A percentile compares a stretch with the other conserved stretches of the same genome.
Conservation (phyloP, 345 rosid species). For the Hypericum perforatum region DNA sequence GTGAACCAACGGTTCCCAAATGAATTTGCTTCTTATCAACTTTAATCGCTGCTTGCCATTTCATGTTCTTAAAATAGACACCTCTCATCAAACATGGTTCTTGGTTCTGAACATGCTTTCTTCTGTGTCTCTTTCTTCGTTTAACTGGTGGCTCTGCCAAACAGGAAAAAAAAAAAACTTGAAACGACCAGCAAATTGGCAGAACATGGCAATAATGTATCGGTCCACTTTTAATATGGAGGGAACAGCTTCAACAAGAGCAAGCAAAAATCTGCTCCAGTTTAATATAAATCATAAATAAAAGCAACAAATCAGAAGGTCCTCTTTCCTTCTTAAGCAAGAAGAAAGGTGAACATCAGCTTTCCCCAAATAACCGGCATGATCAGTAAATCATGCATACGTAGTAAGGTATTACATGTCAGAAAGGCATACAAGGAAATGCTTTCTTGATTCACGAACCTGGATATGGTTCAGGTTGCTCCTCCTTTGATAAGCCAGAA, state of each 20-base stretch:
- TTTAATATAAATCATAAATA: no score
- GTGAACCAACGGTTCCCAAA: constrained; percentile 86
- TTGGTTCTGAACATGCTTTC: constrained; percentile 78
- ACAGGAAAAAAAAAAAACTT: constrained; percentile 13
- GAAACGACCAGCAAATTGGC: neutral
- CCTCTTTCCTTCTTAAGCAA: no score
- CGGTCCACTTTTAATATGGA: no score
- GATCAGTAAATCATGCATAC: no score
- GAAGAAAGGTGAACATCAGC: no score
- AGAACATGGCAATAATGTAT: neutral
- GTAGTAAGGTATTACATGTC: no score
- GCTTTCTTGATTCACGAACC: constrained; percentile 32
- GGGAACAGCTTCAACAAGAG: no score
- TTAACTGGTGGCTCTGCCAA: constrained; percentile 65
- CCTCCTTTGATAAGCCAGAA: constrained; percentile 40
- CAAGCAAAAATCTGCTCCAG: no score
- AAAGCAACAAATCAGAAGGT: no score
- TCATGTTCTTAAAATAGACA: constrained; percentile 94
- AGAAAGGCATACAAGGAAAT: neutral
- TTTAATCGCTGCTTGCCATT: constrained; percentile 99
- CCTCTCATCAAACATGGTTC: constrained; percentile 97
- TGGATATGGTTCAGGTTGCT: constrained; percentile 31
- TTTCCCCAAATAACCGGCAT: no score
- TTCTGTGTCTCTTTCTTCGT: constrained; percentile 82
- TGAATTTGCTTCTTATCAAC: constrained; percentile 96